Conservation (phyloP, 371 early-diverging fungal species). For the Neoconidiobolus thromboides region DNA sequence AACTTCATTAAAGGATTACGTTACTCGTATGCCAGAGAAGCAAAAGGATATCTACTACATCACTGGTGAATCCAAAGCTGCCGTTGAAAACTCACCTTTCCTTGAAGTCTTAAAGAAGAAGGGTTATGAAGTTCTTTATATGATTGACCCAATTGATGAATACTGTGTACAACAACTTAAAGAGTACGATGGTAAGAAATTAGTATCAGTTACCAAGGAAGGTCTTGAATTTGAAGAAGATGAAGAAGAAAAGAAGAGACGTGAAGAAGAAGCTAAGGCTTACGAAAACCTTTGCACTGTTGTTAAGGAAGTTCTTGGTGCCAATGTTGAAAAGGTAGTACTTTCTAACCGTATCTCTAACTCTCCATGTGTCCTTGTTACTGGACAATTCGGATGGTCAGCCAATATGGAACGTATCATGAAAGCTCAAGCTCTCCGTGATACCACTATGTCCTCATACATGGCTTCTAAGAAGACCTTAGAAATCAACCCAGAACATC, state of each 20-base stretch:
- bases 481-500: conserved; percentile 89
- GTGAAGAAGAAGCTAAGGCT: conserved; percentile 64
- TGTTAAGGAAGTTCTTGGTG: conserved; percentile 84
- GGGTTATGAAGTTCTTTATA: conserved; percentile 90
- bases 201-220: conserved; percentile 95
- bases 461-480: conserved; percentile 97
- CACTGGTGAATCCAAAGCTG: conserved; percentile 89
- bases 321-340: conserved; percentile 96
- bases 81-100: conserved; percentile 95
- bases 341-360: conserved; percentile 85
- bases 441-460: conserved; percentile 87
- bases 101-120: conserved; percentile 94
- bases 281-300: conserved; percentile 64
- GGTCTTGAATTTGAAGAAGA: conserved; percentile 96
- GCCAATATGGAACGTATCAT: conserved; percentile 99
- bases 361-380: conserved; percentile 94
- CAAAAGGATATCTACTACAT: conserved; percentile 91
- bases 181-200: conserved; percentile 97
- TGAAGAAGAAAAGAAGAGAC: conserved; percentile 80
- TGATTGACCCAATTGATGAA: conserved; percentile 92
- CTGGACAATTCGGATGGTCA: conserved; percentile 96
- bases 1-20: conserved; percentile 85
- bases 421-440: conserved; percentile 97
- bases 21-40: conserved; percentile 62
- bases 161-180: conserved; percentile 94